phyloP scores from a whole-genome alignment of 169 alveolate species.

The Plasmodium billcollinsi region DNA sequence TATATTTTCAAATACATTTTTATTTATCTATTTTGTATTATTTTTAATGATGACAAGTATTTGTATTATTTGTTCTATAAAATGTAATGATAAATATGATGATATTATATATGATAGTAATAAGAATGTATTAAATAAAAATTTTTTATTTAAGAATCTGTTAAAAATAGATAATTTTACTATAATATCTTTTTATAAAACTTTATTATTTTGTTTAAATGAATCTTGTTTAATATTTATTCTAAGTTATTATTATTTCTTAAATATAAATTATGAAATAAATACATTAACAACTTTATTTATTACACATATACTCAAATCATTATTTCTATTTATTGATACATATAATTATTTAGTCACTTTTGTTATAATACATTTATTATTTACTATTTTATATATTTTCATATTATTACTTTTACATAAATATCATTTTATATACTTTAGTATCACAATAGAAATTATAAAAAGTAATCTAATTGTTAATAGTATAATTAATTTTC shows the following conservation, averaged over 20 bases:
- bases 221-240: constrained; percentile 25
- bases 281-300: constrained; percentile 36
- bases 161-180: constrained; percentile 23
- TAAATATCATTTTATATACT: constrained; percentile 9
- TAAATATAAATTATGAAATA: constrained; percentile 19
- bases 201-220: constrained; percentile 16
- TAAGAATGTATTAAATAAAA: constrained; percentile 7
- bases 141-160: neutral
- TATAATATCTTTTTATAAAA: constrained; percentile 19
- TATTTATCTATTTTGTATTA: constrained; percentile 1
- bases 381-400: constrained; percentile 1
- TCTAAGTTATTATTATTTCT: constrained; percentile 11
- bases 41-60: constrained; percentile 12
- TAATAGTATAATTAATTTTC: constrained; percentile 12
- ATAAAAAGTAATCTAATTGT: constrained; percentile 1
- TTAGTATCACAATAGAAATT: neutral
- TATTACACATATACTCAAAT: constrained; percentile 28
- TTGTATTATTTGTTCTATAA: neutral
- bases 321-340: constrained; percentile 4
- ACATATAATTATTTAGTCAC: neutral
- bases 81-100: constrained; percentile 3
- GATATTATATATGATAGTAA: neutral
- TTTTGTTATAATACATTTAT: constrained; percentile 2
- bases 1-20: constrained; percentile 25
- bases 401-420: constrained; percentile 1